Evolutionary conservation across 2,329 filamentous ascomycete species (phyloP).

Genomic region (Epichloe sibirici): DNA sequence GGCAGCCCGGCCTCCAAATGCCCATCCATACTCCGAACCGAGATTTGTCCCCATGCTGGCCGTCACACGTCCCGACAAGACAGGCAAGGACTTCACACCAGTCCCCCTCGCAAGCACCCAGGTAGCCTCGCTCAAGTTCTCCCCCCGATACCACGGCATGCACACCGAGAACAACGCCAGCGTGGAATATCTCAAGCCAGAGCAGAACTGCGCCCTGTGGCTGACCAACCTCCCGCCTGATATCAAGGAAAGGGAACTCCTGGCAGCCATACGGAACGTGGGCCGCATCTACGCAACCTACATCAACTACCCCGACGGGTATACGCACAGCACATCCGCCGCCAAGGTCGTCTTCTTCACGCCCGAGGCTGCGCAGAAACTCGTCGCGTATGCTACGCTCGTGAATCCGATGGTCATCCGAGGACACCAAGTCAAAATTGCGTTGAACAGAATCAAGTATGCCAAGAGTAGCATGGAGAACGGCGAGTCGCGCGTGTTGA

Average conservation of each 20-base stretch:
- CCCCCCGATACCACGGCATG: slow-evolving; percentile 24
- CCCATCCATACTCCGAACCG: background rate
- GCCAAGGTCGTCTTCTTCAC: slow-evolving; percentile 40
- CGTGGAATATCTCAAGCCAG: slow-evolving; percentile 16
- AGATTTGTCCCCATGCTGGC: slow-evolving; percentile 14
- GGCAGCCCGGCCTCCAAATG: background rate
- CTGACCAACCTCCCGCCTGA: slow-evolving; percentile 36
- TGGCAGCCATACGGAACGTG: slow-evolving; percentile 28
- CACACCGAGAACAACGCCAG: slow-evolving; percentile 25
- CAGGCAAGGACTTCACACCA: slow-evolving; percentile 4
- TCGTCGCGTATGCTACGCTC: slow-evolving; percentile 13
- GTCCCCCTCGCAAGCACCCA: slow-evolving; percentile 1
- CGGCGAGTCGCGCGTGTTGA: slow-evolving; percentile 33
- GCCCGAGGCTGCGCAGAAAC: slow-evolving; percentile 23
- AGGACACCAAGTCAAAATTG: slow-evolving; percentile 24
- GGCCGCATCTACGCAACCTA: slow-evolving; percentile 40
- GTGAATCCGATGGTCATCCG: slow-evolving; percentile 24
- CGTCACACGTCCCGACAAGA: slow-evolving; percentile 9
- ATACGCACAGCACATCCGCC: slow-evolving; percentile 25
- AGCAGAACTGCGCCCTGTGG: slow-evolving; percentile 39
- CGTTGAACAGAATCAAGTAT: slow-evolving; percentile 37
- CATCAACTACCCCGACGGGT: slow-evolving; percentile 35
- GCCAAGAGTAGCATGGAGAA: slow-evolving; percentile 17
- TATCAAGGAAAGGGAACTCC: slow-evolving; percentile 30
- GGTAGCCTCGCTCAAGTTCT: slow-evolving; percentile 14